phyloP scores from a whole-genome alignment of 257 asterid genomes.

The Jaltomata sinuosa region DNA sequence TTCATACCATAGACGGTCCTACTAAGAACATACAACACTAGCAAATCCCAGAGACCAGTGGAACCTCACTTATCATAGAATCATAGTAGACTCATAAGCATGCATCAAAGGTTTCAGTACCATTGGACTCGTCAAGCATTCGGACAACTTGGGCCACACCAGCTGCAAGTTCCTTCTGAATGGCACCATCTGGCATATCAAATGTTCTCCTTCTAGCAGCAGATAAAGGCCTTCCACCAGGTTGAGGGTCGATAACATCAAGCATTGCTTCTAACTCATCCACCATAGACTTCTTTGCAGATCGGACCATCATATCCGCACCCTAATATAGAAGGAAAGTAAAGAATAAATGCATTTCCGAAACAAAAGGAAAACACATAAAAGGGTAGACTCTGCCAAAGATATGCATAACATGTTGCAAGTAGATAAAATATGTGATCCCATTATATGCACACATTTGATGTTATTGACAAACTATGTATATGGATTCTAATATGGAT shows the following conservation, averaged over 20 bases:
- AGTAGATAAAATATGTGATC: neutral
- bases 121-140: constrained; percentile 59
- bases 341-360: neutral
- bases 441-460: neutral
- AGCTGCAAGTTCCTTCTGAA: constrained; percentile 76
- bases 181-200: constrained; percentile 71
- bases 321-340: constrained; percentile 35
- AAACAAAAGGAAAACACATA: neutral
- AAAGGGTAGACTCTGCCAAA: neutral
- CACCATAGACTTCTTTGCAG: constrained; percentile 67
- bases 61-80: neutral
- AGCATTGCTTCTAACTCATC: constrained; percentile 96
- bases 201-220: constrained; percentile 70
- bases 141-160: constrained; percentile 86
- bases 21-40: constrained; percentile 5
- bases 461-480: neutral
- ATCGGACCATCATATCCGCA: constrained; percentile 67
- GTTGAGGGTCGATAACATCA: constrained; percentile 85
- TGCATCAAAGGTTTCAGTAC: constrained; percentile 45
- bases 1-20: neutral
- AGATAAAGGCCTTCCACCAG: constrained; percentile 39
- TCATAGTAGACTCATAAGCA: constrained; percentile 26
- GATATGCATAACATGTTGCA: neutral
- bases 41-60: neutral
- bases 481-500: neutral